These are phyloP conservation scores for Solanum ossicruentum DNA, from an alignment of 257 asterid species.

Conservation along the genomic window DNA sequence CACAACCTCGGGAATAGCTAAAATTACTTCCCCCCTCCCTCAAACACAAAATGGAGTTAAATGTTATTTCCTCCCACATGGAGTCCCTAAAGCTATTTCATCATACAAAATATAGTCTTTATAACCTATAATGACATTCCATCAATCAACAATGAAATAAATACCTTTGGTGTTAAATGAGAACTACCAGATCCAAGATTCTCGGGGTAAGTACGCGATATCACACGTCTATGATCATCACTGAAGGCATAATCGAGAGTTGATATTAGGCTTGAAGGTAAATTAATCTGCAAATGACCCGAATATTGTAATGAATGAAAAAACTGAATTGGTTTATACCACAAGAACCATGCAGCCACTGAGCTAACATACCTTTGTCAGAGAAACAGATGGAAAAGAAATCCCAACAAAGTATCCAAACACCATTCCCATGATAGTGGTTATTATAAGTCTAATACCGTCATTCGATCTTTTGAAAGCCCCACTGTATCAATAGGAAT, in stretches of 20 bases:
- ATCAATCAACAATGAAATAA: neutral
- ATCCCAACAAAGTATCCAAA: slow-evolving; percentile 89
- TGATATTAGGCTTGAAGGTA: slow-evolving; percentile 65
- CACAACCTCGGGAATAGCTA: neutral
- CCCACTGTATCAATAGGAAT: slow-evolving; percentile 48
- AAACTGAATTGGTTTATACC: neutral
- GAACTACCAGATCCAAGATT: slow-evolving; percentile 86
- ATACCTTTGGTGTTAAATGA: slow-evolving; percentile 81
- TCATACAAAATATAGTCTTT: neutral
- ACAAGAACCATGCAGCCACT: neutral
- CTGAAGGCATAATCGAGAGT: slow-evolving; percentile 48
- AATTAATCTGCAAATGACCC: slow-evolving; percentile 47
- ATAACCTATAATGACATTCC: neutral
- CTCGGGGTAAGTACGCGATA: slow-evolving; percentile 73
- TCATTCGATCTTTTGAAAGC: slow-evolving; percentile 61
- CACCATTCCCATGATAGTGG: slow-evolving; percentile 83
- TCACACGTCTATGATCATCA: slow-evolving; percentile 26
- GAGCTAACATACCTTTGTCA: slow-evolving; percentile 53
- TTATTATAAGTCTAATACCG: slow-evolving; percentile 54
- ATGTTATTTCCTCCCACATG: neutral
- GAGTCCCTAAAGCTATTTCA: neutral
- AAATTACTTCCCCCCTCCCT: neutral
- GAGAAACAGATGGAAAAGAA: slow-evolving; percentile 81
- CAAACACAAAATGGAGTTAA: neutral
- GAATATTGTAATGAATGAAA: slow-evolving; percentile 1